Conservation (phyloP, 352 stramenopile genomes). For the Globisporangium takayamanum region DNA sequence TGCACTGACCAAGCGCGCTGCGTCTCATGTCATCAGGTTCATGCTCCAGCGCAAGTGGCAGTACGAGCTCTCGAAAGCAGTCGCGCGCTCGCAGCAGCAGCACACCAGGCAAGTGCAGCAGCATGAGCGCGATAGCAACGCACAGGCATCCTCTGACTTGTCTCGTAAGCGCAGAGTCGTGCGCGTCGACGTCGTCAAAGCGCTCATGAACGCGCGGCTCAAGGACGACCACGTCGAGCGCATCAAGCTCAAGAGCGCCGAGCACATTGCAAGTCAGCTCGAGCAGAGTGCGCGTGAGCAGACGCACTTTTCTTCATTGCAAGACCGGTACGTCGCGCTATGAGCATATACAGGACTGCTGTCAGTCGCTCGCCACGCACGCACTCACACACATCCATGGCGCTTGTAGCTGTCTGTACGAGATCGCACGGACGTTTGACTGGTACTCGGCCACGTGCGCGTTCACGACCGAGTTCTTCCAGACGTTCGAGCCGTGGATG, state of each 20-base stretch:
- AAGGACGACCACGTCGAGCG: conserved; percentile 75
- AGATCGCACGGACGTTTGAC: conserved; percentile 73
- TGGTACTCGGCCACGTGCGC: conserved; percentile 52
- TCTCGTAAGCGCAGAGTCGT: conserved; percentile 44
- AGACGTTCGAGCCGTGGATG: conserved; percentile 74
- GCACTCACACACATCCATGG: too few species aligned
- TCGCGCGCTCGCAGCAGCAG: conserved; percentile 23
- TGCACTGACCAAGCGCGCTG: background rate
- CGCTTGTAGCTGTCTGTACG: conserved; percentile 47
- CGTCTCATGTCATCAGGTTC: conserved; percentile 29
- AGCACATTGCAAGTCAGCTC: conserved; percentile 57
- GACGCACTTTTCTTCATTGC: conserved; percentile 32
- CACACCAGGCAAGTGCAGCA: conserved; percentile 22
- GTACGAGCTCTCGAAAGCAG: conserved; percentile 38
- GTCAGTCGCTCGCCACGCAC: too few species aligned
- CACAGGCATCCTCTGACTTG: background rate
- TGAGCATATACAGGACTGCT: background rate
- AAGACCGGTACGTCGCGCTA: conserved; percentile 37
- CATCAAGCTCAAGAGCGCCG: conserved; percentile 48
- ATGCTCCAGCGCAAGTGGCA: conserved; percentile 57
- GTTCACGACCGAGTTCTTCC: conserved; percentile 57
- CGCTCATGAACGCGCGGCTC: conserved; percentile 61
- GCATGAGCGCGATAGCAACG: conserved; percentile 30
- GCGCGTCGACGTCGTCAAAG: conserved; percentile 57
- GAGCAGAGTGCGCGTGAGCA: conserved; percentile 31